These are phyloP conservation scores for Claviceps africana DNA, from an alignment of 2,329 filamentous ascomycete genomes.

Conservation along the genomic window DNA sequence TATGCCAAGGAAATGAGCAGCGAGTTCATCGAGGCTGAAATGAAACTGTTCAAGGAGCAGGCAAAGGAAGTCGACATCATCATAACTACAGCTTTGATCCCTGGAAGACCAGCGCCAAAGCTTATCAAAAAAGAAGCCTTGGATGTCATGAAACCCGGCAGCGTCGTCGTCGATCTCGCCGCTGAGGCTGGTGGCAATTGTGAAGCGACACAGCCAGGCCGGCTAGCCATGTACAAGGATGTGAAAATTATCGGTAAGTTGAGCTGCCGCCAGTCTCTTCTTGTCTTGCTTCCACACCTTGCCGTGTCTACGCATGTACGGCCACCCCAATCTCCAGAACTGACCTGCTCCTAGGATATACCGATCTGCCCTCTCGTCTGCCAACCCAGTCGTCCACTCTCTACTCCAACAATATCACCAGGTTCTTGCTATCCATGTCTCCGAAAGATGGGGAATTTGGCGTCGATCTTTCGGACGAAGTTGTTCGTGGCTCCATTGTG, in stretches of 20 bases:
- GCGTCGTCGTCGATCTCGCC: slow-evolving; percentile 75
- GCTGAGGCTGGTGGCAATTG: slow-evolving; percentile 83
- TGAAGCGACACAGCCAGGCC: slow-evolving; percentile 61
- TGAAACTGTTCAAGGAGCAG: slow-evolving; percentile 83
- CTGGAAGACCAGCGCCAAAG: slow-evolving; percentile 68
- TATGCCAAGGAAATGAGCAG: slow-evolving; percentile 93
- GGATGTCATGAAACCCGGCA: slow-evolving; percentile 77
- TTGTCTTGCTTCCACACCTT: not conserved
- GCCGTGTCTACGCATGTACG: not conserved
- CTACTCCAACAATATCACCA: slow-evolving; percentile 90
- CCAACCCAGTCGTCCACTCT: slow-evolving; percentile 81
- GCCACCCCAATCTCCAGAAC: not conserved
- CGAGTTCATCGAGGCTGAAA: slow-evolving; percentile 83
- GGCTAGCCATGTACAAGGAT: slow-evolving; percentile 57
- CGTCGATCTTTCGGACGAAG: slow-evolving; percentile 69
- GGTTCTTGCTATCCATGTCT: slow-evolving; percentile 69
- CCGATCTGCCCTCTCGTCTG: slow-evolving; percentile 72
- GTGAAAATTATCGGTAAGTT: slow-evolving; percentile 67
- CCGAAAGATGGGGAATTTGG: slow-evolving; percentile 68
- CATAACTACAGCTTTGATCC: slow-evolving; percentile 84
- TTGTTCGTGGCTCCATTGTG: slow-evolving; percentile 73
- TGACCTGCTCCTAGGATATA: slow-evolving; percentile 44
- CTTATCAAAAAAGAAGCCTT: slow-evolving; percentile 72
- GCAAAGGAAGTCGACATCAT: slow-evolving; percentile 82
- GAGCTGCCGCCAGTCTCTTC: slow-evolving; percentile 2